Evolutionary conservation across 1,284 basidiomycete genomes (phyloP), one percentile per base, ranked within the genome.

Genomic region (Cutaneotrichosporon arboriforme): DNA sequence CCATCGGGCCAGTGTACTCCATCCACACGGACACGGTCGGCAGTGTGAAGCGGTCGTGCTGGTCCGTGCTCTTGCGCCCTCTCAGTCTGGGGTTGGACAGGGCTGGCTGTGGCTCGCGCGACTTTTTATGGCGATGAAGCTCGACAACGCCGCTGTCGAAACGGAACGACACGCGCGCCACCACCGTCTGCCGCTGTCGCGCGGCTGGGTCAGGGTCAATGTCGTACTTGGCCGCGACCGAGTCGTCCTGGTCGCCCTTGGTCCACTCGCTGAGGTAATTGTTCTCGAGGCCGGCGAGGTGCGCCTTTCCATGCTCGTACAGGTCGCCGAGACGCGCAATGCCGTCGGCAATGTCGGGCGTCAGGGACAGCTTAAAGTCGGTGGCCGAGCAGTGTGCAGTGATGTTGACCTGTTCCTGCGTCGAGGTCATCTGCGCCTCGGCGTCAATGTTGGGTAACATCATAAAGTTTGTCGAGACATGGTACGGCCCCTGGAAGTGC

Each of bases 301-400:
- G 81, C 53, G 85, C 84, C 72, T 85, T 86, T 17, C 91, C 90
- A 66, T 83, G 81, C 45, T 81, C 82, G 73, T 92, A 94, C 23
- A 94, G 87, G 59, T 91, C 88, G 36, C 90, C 79, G 14, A 94
- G 76, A 22, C 87, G 84, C 69, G 86, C 89, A 5, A 90, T 76
- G 61, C 84, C 87, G 58, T 85, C 83, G 3, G 88, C 83, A 49
- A 94, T 85, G 22, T 82, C 81, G 0, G 90, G 86, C 63, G 92
- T 88, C 15, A 96, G 77, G 58, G 90, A 85, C 34, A 94, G 77
- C 49, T 89, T 80, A 71, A 94, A 93, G 22, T 91, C 91, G 59
- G 84, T 88, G 54, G 94, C 87, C 45, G 81, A 81, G 4, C 87
- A 88, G 47, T 80, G 78, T 44, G 90, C 78, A 68, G 80, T 82